Percentiles rank a stretch among this genome's conserved stretches.
Conservation (phyloP, 2,329 filamentous ascomycete genomes). For the Lasiodiplodia sp. region DNA sequence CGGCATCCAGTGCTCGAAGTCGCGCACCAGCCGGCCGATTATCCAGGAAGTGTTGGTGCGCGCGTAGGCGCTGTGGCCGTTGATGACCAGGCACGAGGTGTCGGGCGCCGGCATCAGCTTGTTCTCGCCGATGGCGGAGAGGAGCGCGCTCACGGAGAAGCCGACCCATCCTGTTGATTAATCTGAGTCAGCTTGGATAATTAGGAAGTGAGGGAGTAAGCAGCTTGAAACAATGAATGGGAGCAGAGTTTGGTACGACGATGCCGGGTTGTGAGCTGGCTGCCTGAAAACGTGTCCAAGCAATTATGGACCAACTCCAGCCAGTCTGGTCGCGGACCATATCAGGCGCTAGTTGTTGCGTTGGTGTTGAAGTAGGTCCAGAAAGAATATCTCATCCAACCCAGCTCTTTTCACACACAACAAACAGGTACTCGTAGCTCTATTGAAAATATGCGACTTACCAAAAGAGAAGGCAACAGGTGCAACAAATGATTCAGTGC, state of each 20-base stretch:
- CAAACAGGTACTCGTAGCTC: too few relatives aligned
- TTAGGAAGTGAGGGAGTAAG: not conserved
- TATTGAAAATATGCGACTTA: not conserved
- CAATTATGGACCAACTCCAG: too few relatives aligned
- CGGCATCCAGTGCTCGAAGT: constrained; percentile 47
- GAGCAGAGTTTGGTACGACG: not conserved
- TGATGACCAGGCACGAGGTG: constrained; percentile 45
- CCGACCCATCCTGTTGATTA: constrained; percentile 45
- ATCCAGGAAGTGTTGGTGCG: constrained; percentile 53
- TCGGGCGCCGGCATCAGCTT: constrained; percentile 49
- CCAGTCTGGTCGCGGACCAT: too few relatives aligned
- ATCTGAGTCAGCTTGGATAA: not conserved
- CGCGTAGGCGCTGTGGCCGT: constrained; percentile 47
- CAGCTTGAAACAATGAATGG: not conserved
- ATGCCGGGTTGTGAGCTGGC: too few relatives aligned
- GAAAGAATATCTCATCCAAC: too few relatives aligned
- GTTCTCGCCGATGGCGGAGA: constrained; percentile 43
- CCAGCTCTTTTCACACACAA: too few relatives aligned
- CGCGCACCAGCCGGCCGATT: constrained; percentile 52
- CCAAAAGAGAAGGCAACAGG: constrained; percentile 45
- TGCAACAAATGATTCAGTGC: constrained; percentile 34
- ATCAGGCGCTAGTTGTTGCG: too few relatives aligned
- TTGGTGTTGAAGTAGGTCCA: too few relatives aligned
- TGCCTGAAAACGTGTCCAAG: too few relatives aligned
- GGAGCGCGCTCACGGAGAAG: constrained; percentile 42